Base-by-base conservation (phyloP, 768 basidiomycete genomes). In the Pisolithus sp. region DNA sequence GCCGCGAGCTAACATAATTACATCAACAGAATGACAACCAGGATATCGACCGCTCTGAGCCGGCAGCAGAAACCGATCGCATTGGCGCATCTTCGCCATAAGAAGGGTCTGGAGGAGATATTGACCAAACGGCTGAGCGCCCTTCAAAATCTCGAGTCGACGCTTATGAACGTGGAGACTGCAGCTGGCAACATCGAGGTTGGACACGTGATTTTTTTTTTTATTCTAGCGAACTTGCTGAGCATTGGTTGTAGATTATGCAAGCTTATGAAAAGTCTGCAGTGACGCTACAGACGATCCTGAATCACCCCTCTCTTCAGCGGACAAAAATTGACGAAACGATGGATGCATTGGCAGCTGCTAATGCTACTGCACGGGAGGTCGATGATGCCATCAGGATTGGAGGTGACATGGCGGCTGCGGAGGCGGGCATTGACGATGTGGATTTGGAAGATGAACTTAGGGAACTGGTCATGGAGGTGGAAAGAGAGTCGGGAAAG, bases 101-200 rank as follows among this genome's bases (percentile, higher is more conserved):
- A 84, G 59, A 95, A 92, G 62, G 82, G 82, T 49, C 71, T 93
- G 7, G 86, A 94, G 57, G 88, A 86, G 12, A 67, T 93, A 0
- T 70, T 94, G 15, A 69, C 71, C 24, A 92, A 92, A 62, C 83
- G 93, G 12, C 66, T 93, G 3, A 78, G 74, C 9, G 84, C 91
- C 1, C 71, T 92, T 5, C 79, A 82, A 51, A 88, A 82, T 36
- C 72, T 97, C 7, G 83, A 88, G 57, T 73, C 80, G 12, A 92
- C 93, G 0, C 66, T 96, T 36, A 71, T 90, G 42, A 78, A 81
- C 42, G 90, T 97, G 5, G 92, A 98, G 68, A 79, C 83, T 3
- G 89, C 93, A n/a, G 89, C 89, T 26, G 86, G 85, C 3, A 89
- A 97, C 66, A 76, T 93, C 10, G 85, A 92, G 75, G 93, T 93